Conservation (phyloP, 352 stramenopile species). For the Phytophthora hibernalis region DNA sequence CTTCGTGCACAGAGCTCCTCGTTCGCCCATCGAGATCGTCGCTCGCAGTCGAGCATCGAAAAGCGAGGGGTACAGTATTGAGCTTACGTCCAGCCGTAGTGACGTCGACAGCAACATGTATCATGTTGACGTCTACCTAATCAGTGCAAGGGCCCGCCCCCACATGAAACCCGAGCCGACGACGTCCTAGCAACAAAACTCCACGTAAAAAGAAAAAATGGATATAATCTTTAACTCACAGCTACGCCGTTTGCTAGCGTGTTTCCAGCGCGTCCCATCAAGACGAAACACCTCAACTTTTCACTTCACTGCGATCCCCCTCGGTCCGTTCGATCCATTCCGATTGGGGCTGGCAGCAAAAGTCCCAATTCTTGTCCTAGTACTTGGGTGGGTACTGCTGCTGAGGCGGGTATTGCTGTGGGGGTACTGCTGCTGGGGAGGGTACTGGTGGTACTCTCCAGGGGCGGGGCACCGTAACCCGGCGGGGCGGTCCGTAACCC, state of each 20-base stretch:
- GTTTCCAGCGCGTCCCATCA: slow-evolving; percentile 11
- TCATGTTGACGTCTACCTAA: no score
- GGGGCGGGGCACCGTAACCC: slow-evolving; percentile 51
- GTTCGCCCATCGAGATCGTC: no score
- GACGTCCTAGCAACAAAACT: slow-evolving; percentile 1
- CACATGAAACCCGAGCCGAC: no score
- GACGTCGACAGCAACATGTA: no score
- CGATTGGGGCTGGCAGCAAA: slow-evolving; percentile 10
- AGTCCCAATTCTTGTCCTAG: slow-evolving; percentile 1
- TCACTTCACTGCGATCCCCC: slow-evolving; percentile 17
- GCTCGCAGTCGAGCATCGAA: no score
- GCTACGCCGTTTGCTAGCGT: slow-evolving; percentile 20
- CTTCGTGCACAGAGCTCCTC: no score
- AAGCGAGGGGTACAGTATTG: no score
- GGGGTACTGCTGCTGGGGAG: slow-evolving; percentile 24
- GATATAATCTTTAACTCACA: slow-evolving; percentile 37
- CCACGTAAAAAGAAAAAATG: slow-evolving; percentile 13
- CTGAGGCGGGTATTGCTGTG: slow-evolving; percentile 22
- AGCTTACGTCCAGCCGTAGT: no score
- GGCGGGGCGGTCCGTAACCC: slow-evolving; percentile 39
- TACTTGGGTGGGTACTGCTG: slow-evolving; percentile 27
- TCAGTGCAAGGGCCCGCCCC: no score
- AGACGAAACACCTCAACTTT: slow-evolving; percentile 24
- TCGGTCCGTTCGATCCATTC: slow-evolving; percentile 43
- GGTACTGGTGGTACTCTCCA: slow-evolving; percentile 60